These are phyloP conservation scores for Kluyveromyces marxianus DNA, from an alignment of 1,139 yeast genomes.

Conservation along the genomic window DNA sequence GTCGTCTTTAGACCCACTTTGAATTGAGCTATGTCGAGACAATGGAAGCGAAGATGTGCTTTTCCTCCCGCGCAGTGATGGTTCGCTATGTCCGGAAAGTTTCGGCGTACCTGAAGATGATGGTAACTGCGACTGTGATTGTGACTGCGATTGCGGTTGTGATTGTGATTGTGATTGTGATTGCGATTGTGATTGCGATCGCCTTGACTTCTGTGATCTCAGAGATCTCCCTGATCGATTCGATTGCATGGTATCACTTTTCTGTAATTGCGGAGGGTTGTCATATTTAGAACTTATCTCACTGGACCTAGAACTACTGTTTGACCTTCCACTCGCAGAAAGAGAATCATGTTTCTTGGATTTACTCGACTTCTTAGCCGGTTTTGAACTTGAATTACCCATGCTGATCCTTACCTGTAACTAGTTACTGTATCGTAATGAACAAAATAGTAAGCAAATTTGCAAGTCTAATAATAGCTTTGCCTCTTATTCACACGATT, in stretches of 20 bases:
- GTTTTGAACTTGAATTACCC: slow-evolving; percentile 30
- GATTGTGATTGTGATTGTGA: slow-evolving; percentile 9
- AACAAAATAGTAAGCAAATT: background rate
- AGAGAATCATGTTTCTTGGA: slow-evolving; percentile 7
- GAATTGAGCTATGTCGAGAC: slow-evolving; percentile 8
- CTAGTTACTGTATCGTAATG: background rate
- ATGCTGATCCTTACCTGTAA: slow-evolving; percentile 4
- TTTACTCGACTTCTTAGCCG: slow-evolving; percentile 19
- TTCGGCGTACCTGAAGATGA: slow-evolving; percentile 10
- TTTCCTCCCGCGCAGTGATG: slow-evolving; percentile 6
- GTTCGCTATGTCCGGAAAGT: slow-evolving; percentile 5
- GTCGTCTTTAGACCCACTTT: slow-evolving; percentile 6
- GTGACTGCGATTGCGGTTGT: slow-evolving; percentile 13
- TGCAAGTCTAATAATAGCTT: too few species aligned
- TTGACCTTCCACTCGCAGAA: slow-evolving; percentile 8
- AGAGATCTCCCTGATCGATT: slow-evolving; percentile 33
- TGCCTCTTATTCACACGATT: too few species aligned
- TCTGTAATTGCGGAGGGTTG: slow-evolving; percentile 9
- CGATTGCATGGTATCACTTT: slow-evolving; percentile 17
- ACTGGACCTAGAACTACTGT: slow-evolving; percentile 8
- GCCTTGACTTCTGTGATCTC: slow-evolving; percentile 15
- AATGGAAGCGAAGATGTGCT: slow-evolving; percentile 7
- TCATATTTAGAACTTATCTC: slow-evolving; percentile 6
- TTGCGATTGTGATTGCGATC: slow-evolving; percentile 10
- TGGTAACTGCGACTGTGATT: slow-evolving; percentile 4